Base-by-base conservation (phyloP, 2,329 filamentous ascomycete species). In the Magnaporthales sp. region DNA sequence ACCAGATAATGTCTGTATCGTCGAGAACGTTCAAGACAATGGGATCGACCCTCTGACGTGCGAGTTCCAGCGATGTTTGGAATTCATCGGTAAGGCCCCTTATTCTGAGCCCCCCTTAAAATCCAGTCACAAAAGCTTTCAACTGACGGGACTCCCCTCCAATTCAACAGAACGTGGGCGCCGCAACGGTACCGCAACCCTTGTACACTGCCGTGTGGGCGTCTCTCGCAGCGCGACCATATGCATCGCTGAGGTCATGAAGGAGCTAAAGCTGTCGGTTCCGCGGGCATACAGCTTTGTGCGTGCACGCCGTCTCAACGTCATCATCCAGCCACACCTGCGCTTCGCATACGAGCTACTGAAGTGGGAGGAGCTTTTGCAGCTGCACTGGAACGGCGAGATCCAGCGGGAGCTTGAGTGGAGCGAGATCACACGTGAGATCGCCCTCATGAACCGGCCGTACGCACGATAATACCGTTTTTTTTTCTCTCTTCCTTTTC, bases 191-290 rank as follows among this genome's bases (percentile, higher is more conserved):
- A 91, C 87, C 4, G 92, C 94, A 27, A 98, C 95, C 0, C 83
- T 99, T 67, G 95, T 99, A 19, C 95, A 99, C 76, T 99, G 95
- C 76, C 90, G 95, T 22, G 95, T 99, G 8, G 95, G 95, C 63
- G 95, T 99, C 66, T 97, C 93, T 64, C 87, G 95, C 65, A 97
- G 92, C 69, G 95, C 95, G 13, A 99, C 94, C 1, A 97, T 99
- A 69, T 98, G 95, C 76, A 99, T 99, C 73, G 95, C 95, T n/a
- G 93, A 98, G 77, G 92, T 98, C 46, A 99, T 99, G 95, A 88
- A 89, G 46, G 83, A 89, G 29, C 78, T 92, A 72, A 83, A 87
- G 26, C 80, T 97, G 70, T 95, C 92, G 0, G 94, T 98, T 72
- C 93, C 95, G 13, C 86, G 91, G 66, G 95, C 95, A 68, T 99